phyloP scores from a whole-genome alignment of 225 moss, liverwort and hornwort species.

The Pseudisothecium myosuroides region DNA sequence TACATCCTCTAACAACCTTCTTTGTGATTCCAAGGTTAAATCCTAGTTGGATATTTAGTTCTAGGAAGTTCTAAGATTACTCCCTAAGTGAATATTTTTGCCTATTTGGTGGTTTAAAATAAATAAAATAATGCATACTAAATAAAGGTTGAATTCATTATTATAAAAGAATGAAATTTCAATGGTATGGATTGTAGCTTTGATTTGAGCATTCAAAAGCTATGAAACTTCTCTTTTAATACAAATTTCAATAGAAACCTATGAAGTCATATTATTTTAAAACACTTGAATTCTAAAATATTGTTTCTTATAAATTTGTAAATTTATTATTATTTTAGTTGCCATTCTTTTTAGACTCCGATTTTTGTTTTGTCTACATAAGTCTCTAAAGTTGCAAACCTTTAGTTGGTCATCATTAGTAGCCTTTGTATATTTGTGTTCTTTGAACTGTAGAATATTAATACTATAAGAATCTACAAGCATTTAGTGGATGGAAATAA shows the following conservation, averaged over 20 bases:
- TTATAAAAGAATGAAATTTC: too few species aligned
- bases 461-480: neutral
- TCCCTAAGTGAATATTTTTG: neutral
- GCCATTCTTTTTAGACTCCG: too few species aligned
- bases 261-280: neutral
- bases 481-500: neutral
- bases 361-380: neutral
- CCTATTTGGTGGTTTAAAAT: too few species aligned
- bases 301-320: neutral
- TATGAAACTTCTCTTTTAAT: neutral
- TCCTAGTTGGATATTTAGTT: neutral
- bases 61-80: neutral
- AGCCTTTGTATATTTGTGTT: neutral
- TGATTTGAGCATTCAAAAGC: neutral
- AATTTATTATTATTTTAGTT: neutral
- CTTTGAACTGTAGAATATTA: neutral
- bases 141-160: neutral
- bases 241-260: neutral
- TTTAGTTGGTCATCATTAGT: neutral
- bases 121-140: neutral
- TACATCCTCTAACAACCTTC: neutral
- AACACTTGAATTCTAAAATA: neutral
- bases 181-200: too few species aligned
- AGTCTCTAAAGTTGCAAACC: neutral
- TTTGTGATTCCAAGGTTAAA: neutral